Evolutionary conservation across 2,329 filamentous ascomycete genomes (phyloP).

Genomic region (Sporothrix humicola): DNA sequence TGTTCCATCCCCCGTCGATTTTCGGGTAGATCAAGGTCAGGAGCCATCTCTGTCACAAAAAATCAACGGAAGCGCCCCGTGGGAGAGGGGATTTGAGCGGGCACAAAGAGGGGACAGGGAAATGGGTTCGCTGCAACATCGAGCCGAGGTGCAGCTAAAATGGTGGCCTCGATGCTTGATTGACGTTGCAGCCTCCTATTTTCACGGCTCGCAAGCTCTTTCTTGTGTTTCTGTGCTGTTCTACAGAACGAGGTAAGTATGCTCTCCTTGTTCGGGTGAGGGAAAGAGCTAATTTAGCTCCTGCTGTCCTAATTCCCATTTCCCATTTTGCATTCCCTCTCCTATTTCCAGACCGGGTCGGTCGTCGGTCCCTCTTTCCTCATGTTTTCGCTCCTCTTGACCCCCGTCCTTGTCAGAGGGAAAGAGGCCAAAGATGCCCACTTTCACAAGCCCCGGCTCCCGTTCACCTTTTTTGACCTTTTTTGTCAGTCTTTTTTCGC

Average conservation of each 20-base stretch:
- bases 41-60: background rate
- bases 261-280: background rate
- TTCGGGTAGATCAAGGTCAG: constrained; percentile 12
- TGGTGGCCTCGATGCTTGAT: constrained; percentile 16
- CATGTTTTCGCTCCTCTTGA: background rate
- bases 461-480: background rate
- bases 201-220: background rate
- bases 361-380: constrained; percentile 17
- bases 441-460: constrained; percentile 19
- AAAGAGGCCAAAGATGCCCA: constrained; percentile 23
- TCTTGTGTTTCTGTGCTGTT: background rate
- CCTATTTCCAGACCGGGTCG: constrained; percentile 21
- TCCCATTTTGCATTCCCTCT: constrained; percentile 5
- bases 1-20: background rate
- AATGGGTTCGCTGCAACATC: constrained; percentile 25
- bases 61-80: background rate
- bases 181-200: constrained; percentile 21
- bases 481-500: background rate
- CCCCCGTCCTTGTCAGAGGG: constrained; percentile 1
- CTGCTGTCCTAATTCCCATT: constrained; percentile 23
- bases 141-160: constrained; percentile 32
- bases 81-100: background rate
- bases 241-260: too few species aligned
- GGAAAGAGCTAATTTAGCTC: constrained; percentile 29
- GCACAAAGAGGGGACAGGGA: constrained; percentile 19